Evolutionary conservation across 768 basidiomycete genomes (phyloP), one percentile per base, ranked within the genome.

Genomic region (Sporobolomyces pararoseus): DNA sequence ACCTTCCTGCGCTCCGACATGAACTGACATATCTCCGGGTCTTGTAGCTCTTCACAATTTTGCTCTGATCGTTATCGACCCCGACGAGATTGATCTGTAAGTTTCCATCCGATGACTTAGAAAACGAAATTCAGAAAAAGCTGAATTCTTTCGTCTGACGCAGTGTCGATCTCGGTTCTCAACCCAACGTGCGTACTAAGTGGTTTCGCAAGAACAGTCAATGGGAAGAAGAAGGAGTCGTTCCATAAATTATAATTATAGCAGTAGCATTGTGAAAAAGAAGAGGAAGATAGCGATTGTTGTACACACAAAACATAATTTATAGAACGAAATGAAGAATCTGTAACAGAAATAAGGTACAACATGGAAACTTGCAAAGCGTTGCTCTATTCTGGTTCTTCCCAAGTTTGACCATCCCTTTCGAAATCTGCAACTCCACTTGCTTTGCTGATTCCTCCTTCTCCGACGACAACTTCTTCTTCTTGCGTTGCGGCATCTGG

Each of bases 31-130:
- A 12, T 12, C 12, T 13, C 31, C n/a, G n/a, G n/a, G n/a, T 9
- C 16, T 2, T 25, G 7, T 31, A 63, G 67, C 62, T 0, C 19
- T 68, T 2, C 35, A 65, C 78, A 88, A 89, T 75, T 91, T 90
- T 73, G 85, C 88, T 23, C 77, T 92, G 76, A 74, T 91, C 49
- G 77, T 90, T 16, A 80, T 92, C 35, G 89, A 91, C 75, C 88
- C 89, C 1, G 75, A 80, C 2, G 83, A 84, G 63, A 85, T 91
- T 39, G 91, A 93, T 77, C 52, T 72, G 71, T 72, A 27, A 55
- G 55, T 50, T 16, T 32, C 47, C 1, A 4, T 35, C 39, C n/a
- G 4, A 13, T 19, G 2, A 23, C 23, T 16, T n/a, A n/a, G n/a
- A n/a, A n/a, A n/a, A n/a, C n/a, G n/a, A 25, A 42, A 7, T n/a